Evolutionary conservation across 2,329 filamentous ascomycete species (phyloP).

Genomic region (Neonectria magnoliae): DNA sequence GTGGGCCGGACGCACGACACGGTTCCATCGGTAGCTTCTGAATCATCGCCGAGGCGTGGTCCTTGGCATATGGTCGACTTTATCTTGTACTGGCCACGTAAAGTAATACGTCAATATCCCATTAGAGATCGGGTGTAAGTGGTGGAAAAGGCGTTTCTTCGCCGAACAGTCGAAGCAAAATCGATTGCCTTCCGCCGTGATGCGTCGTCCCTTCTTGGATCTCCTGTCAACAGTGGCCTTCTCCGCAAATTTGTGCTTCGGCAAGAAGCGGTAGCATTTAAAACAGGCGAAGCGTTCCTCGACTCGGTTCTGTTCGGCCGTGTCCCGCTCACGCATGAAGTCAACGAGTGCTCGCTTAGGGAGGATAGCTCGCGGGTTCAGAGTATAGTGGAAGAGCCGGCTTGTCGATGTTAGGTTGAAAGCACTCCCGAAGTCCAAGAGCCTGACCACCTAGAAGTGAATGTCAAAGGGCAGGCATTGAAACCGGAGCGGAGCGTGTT

Average conservation of each 20-base stretch:
- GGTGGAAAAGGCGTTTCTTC: background rate
- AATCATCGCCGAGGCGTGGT: background rate
- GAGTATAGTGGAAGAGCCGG: conserved; percentile 17
- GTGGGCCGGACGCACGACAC: background rate
- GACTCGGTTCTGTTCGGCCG: background rate
- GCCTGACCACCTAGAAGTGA: conserved; percentile 25
- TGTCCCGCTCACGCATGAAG: conserved; percentile 20
- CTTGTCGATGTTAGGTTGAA: conserved; percentile 27
- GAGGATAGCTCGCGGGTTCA: conserved; percentile 19
- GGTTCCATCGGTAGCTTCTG: background rate
- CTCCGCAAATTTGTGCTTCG: conserved; percentile 26
- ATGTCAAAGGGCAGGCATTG: conserved; percentile 31
- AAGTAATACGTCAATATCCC: conserved; percentile 32
- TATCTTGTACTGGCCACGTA: conserved; percentile 25
- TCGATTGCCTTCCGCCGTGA: conserved; percentile 5
- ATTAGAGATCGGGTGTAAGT: conserved; percentile 15
- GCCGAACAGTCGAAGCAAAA: conserved; percentile 34
- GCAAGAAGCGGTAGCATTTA: conserved; percentile 27
- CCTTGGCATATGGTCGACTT: conserved; percentile 27
- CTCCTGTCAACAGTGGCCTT: background rate
- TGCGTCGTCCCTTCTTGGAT: background rate
- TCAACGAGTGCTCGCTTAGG: background rate
- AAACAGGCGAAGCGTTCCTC: conserved; percentile 27
- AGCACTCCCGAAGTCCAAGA: conserved; percentile 18
- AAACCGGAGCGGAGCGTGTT: conserved; percentile 1